Evolutionary conservation across 2,329 filamentous ascomycete genomes (phyloP), one percentile per base, ranked within the genome.

Genomic region (Cryoendolithus antarcticus): DNA sequence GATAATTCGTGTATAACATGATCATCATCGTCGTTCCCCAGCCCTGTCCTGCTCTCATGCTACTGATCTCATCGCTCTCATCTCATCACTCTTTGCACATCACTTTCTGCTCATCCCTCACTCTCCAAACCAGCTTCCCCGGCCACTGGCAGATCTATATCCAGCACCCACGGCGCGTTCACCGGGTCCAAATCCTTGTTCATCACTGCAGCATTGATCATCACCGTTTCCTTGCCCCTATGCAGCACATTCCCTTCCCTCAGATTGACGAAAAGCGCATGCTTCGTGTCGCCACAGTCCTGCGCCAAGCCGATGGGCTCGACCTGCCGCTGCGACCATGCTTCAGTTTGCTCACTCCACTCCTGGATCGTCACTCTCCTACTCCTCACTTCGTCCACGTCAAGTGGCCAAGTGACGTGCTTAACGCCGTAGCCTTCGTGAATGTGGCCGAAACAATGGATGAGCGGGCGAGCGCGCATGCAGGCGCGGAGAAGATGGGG

Each of bases 381-480:
- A 49, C 5, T 45, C 40, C n/a, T 12, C 6, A 38, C 36, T 5
- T 21, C 32, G 35, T 52, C 37, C 6, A 58, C 43, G 29, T 56
- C 49, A 9, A 55, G 46, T 37, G 54, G 44, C 68, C 65, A 69
- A 7, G 11, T 41, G 7, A 67, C 55, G 27, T 49, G 55, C 45
- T 59, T 52, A 3, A 62, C 66, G 11, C 69, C 70, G 55, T 67
- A 66, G 0, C 61, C 71, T 49, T 74, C 71, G 49, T 77, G 74
- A 11, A 78, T 77, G 57, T 79, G 75, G 0, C 75, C 75, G 50
- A 77, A 80, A 45, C 72, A 72, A 51, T 78, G 71, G n/a, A 80
- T 37, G 3, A 58, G 53, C 0, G 76, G 76, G 37, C 60, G 62
- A 7, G 65, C 67, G 4, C 72, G 61, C 38, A 61, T 56, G 2